phyloP scores from a whole-genome alignment of 495 filamentous ascomycete genomes.

The Talaromyces trachyspermus region DNA sequence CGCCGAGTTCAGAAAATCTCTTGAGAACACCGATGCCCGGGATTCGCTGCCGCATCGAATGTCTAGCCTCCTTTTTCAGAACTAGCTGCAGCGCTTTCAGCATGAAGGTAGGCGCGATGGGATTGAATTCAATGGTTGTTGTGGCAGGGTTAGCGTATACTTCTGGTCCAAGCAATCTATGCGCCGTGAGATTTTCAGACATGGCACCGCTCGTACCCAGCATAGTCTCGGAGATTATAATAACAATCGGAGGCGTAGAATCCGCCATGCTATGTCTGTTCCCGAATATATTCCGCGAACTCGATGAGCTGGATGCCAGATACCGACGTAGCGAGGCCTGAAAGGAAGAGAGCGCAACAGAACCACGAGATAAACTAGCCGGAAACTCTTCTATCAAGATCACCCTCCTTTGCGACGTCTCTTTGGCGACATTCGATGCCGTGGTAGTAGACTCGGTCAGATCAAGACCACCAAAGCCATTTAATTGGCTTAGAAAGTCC shows the following conservation, averaged over 20 bases:
- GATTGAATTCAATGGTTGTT: constrained; percentile 81
- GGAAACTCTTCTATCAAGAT: constrained; percentile 95
- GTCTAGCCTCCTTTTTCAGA: constrained; percentile 69
- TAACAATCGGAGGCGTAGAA: constrained; percentile 64
- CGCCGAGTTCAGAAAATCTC: constrained; percentile 71
- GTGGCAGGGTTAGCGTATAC: constrained; percentile 71
- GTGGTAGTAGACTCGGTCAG: constrained; percentile 21
- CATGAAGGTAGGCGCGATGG: constrained; percentile 80
- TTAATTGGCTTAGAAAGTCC: constrained; percentile 75
- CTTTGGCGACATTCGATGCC: neutral
- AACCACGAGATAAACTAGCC: constrained; percentile 63
- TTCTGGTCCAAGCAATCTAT: constrained; percentile 78
- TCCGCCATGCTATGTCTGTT: neutral
- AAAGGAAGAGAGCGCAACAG: constrained; percentile 63
- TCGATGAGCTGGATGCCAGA: constrained; percentile 60
- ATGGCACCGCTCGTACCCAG: constrained; percentile 66
- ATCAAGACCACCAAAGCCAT: constrained; percentile 71
- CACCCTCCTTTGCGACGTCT: constrained; percentile 34
- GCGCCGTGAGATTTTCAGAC: constrained; percentile 81
- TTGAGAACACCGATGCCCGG: constrained; percentile 68
- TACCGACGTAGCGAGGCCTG: constrained; percentile 66
- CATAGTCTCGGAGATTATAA: constrained; percentile 85
- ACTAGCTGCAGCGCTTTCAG: constrained; percentile 72
- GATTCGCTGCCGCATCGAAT: constrained; percentile 57
- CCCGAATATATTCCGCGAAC: constrained; percentile 25